These are phyloP conservation scores for Curvularia verruculosa DNA, from an alignment of 2,329 filamentous ascomycete species.

Conservation along the genomic window DNA sequence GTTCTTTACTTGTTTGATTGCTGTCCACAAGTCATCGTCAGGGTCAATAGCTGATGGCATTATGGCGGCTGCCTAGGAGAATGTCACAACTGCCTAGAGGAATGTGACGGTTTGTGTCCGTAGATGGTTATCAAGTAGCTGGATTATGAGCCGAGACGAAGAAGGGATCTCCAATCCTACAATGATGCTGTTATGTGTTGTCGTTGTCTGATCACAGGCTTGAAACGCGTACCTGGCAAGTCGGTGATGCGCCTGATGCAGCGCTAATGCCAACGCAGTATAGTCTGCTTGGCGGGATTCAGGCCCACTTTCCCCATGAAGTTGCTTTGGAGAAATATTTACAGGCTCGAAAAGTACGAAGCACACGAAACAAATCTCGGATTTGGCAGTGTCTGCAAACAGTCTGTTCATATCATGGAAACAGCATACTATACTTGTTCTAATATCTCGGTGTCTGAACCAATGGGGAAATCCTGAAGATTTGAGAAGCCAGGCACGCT, in stretches of 20 bases:
- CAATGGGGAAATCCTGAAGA: not conserved
- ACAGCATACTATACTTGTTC: too few relatives aligned
- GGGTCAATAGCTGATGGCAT: constrained; percentile 51
- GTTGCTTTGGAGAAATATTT: constrained; percentile 2
- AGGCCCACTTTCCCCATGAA: constrained; percentile 27
- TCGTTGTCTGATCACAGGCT: constrained; percentile 9
- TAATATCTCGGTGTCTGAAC: not conserved
- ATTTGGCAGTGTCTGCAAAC: not conserved
- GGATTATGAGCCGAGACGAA: not conserved
- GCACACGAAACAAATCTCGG: not conserved
- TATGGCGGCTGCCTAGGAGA: constrained; percentile 20
- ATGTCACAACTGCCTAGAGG: not conserved
- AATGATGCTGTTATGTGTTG: constrained; percentile 18
- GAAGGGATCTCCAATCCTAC: not conserved
- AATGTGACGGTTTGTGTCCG: not conserved
- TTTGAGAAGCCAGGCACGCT: not conserved
- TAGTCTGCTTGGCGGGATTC: constrained; percentile 8
- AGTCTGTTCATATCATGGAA: not conserved
- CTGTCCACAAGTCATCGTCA: constrained; percentile 55
- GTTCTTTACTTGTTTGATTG: constrained; percentile 57
- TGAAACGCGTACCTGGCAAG: constrained; percentile 31
- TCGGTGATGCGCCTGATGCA: constrained; percentile 6
- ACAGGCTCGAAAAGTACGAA: not conserved
- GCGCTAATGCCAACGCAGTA: constrained; percentile 2
- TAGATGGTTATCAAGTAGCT: not conserved